These are phyloP conservation scores for Eutrema salsugineum DNA, from an alignment of 441 rosid species.

Conservation along the genomic window DNA sequence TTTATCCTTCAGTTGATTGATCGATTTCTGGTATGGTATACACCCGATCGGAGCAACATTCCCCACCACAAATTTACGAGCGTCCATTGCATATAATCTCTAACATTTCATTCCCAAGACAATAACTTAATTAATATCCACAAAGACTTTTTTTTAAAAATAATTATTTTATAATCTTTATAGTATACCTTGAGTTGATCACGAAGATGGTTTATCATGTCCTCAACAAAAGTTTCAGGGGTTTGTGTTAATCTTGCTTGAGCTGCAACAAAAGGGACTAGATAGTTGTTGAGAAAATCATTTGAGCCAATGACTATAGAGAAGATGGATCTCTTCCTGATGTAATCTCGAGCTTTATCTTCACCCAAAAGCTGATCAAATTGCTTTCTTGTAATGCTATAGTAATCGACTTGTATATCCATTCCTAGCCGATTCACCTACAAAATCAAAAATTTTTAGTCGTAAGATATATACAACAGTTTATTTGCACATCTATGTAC, in stretches of 20 bases:
- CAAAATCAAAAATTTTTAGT: background rate
- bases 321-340: slow-evolving; percentile 53
- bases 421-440: slow-evolving; percentile 78
- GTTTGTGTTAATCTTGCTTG: slow-evolving; percentile 59
- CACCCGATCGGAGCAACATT: slow-evolving; percentile 85
- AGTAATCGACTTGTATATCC: slow-evolving; percentile 83
- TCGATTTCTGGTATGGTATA: slow-evolving; percentile 73
- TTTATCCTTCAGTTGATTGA: slow-evolving; percentile 52
- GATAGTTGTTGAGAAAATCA: slow-evolving; percentile 84
- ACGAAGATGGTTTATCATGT: slow-evolving; percentile 57
- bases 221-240: slow-evolving; percentile 65
- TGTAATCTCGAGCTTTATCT: slow-evolving; percentile 57
- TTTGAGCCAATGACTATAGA: slow-evolving; percentile 79
- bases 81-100: slow-evolving; percentile 82
- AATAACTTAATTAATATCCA: background rate
- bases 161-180: background rate
- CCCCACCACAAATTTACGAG: slow-evolving; percentile 74
- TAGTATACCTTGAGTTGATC: slow-evolving; percentile 56
- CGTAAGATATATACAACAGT: background rate
- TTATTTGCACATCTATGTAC: background rate
- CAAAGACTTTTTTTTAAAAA: background rate
- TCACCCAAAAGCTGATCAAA: slow-evolving; percentile 60
- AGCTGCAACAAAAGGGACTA: slow-evolving; percentile 69
- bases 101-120: background rate
- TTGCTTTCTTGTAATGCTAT: slow-evolving; percentile 65